Evolutionary conservation across 2,329 filamentous ascomycete species (phyloP).

Genomic region (Aspergillus cejpii): DNA sequence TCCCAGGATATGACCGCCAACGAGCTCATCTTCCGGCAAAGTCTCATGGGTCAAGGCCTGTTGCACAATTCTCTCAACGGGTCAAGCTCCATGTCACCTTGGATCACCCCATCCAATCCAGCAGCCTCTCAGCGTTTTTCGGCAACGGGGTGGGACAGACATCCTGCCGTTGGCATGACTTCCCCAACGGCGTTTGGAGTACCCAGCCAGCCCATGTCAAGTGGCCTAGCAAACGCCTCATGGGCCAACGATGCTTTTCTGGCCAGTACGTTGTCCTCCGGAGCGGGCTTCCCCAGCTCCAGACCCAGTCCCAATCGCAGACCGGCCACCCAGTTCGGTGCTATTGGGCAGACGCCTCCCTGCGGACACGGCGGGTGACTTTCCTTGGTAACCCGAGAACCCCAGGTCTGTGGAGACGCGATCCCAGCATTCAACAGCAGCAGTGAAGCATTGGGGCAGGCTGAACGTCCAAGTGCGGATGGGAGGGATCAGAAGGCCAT

Average conservation of each 20-base stretch:
- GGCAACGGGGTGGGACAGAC: constrained; percentile 22
- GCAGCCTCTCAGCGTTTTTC: constrained; percentile 13
- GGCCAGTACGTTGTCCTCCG: constrained; percentile 25
- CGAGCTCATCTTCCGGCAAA: constrained; percentile 26
- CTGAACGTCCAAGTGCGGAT: background rate
- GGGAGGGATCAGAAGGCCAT: background rate
- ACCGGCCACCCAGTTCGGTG: constrained; percentile 31
- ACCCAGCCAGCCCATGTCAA: constrained; percentile 24
- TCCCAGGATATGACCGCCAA: constrained; percentile 23
- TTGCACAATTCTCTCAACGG: constrained; percentile 18
- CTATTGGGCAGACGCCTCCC: constrained; percentile 44
- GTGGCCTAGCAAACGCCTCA: constrained; percentile 24
- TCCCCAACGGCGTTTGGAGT: constrained; percentile 18
- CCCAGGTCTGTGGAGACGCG: background rate
- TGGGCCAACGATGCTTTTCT: constrained; percentile 37
- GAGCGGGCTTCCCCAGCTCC: constrained; percentile 20
- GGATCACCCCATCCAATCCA: constrained; percentile 17
- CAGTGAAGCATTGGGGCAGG: background rate
- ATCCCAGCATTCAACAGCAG: background rate
- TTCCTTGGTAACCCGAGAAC: background rate
- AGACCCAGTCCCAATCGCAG: constrained; percentile 24
- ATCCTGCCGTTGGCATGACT: constrained; percentile 12
- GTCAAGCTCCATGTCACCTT: constrained; percentile 21
- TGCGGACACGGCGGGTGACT: constrained; percentile 45
- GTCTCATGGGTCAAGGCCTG: constrained; percentile 22